phyloP scores from a whole-genome alignment of 352 stramenopile species.

The Phytophthora palmivora region DNA sequence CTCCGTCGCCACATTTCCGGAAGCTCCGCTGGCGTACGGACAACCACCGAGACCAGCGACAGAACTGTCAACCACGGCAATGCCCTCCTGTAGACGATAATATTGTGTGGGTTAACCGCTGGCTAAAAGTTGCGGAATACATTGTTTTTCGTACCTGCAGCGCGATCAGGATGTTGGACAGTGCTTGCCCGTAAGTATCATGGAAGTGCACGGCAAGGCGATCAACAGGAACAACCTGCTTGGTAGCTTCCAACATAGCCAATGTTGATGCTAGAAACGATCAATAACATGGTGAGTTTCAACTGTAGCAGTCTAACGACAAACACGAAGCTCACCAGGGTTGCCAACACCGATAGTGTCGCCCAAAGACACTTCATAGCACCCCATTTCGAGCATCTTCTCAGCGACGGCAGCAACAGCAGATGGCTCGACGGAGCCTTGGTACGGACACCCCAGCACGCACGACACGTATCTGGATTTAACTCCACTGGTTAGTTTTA shows the following conservation, averaged over 20 bases:
- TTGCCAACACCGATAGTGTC: conserved; percentile 95
- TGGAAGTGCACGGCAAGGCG: conserved; percentile 97
- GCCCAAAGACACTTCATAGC: conserved; percentile 95
- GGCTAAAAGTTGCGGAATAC: not conserved
- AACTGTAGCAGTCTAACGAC: not conserved
- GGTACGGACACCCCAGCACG: conserved; percentile 97
- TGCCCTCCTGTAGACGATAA: conserved; percentile 74
- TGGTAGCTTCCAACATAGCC: conserved; percentile 81
- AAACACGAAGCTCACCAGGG: conserved; percentile 56
- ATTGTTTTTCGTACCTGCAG: conserved; percentile 61
- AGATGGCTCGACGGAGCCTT: conserved; percentile 88
- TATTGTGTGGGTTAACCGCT: not conserved
- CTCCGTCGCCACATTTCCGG: conserved; percentile 97
- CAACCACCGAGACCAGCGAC: conserved; percentile 96
- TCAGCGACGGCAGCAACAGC: conserved; percentile 86
- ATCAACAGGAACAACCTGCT: conserved; percentile 83
- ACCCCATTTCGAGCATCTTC: conserved; percentile 93
- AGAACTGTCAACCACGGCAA: conserved; percentile 95
- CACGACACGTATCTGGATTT: conserved; percentile 93
- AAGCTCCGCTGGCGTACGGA: conserved; percentile 96
- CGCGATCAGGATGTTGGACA: conserved; percentile 95
- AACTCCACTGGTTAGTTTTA: conserved; percentile 6
- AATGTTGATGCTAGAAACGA: conserved; percentile 70
- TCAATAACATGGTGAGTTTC: conserved; percentile 1
- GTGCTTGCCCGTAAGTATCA: conserved; percentile 96